Base-by-base conservation (phyloP, 2,329 filamentous ascomycete species). In the Monosporascus cannonballus region DNA sequence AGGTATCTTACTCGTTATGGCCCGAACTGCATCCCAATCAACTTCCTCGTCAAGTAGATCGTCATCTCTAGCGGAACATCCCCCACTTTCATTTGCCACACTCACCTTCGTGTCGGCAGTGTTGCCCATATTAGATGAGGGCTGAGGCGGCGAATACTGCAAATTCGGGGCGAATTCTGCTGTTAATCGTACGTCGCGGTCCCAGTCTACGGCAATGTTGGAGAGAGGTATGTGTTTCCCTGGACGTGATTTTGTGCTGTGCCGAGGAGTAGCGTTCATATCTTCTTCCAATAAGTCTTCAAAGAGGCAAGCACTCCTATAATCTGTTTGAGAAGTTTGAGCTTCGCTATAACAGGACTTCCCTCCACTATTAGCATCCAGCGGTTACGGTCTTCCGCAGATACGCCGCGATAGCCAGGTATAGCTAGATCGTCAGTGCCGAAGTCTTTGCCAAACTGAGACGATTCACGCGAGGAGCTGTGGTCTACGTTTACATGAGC, bases 21-120 rank as follows among this genome's bases (percentile, higher is more conserved):
- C 36, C 49, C 61, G 54, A 7, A 76, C 61, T 4, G 56, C 48
- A 41, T 69, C 59, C 75, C 74, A 77, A 53, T 76, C 73, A 15
- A 75, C 61, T 3, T 72, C 70, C 14, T 72, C 64, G 25, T 69
- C 65, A 7, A 76, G 58, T 3, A 71, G 55, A 20, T 71, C 61
- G n/a, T 64, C 55, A 36, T 54, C 50, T 11, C 11, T 50, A 30
- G 52, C 4, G 49, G 44, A 8, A 48, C 25, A 36, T 17, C 38
- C 27, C n/a, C 36, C 22, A 6, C 34, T 4, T 9, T 36, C n/a
- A n/a, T 36, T 27, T 17, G 41, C 18, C 8, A 36, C 2, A 15
- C 48, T 54, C 37, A 36, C 7, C 3, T 24, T 18, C 22, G 27
- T 15, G 6, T 17, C 14, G n/a, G 4, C 44, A 15, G 3, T 30